phyloP scores from a whole-genome alignment of 768 basidiomycete genomes.

The Collybia nuda region DNA sequence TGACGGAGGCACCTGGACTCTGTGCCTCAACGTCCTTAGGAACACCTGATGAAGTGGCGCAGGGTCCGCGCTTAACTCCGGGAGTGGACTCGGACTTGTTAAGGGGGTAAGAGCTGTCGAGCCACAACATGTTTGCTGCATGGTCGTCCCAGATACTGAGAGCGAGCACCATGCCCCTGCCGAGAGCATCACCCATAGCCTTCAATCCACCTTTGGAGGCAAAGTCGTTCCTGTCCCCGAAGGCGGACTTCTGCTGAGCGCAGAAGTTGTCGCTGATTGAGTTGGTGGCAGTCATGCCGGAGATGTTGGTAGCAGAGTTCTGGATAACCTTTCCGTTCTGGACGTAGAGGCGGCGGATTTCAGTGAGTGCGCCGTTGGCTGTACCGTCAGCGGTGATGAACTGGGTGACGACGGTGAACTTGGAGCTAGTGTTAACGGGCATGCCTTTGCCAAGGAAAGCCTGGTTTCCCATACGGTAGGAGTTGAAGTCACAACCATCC shows the following conservation, averaged over 20 bases:
- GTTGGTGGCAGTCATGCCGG: slow-evolving; percentile 39
- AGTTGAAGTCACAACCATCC: slow-evolving; percentile 65
- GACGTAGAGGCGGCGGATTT: slow-evolving; percentile 56
- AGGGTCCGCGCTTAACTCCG: slow-evolving; percentile 38
- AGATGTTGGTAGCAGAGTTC: slow-evolving; percentile 47
- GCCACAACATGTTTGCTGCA: slow-evolving; percentile 27
- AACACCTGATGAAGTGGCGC: slow-evolving; percentile 35
- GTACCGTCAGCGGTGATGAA: slow-evolving; percentile 49
- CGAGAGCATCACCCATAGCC: slow-evolving; percentile 33
- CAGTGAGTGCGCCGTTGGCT: slow-evolving; percentile 44
- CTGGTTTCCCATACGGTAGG: slow-evolving; percentile 50
- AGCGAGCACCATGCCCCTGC: slow-evolving; percentile 42
- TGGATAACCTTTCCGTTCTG: slow-evolving; percentile 51
- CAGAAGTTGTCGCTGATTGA: slow-evolving; percentile 52
- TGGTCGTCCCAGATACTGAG: slow-evolving; percentile 44
- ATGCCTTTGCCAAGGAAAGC: slow-evolving; percentile 47
- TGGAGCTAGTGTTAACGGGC: slow-evolving; percentile 49
- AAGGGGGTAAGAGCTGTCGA: slow-evolving; percentile 29
- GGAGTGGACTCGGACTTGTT: slow-evolving; percentile 14
- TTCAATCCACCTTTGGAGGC: slow-evolving; percentile 37
- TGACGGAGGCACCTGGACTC: slow-evolving; percentile 27
- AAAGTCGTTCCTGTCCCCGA: slow-evolving; percentile 45
- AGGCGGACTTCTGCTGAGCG: slow-evolving; percentile 38
- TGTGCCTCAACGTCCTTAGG: slow-evolving; percentile 33
- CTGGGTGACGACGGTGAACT: slow-evolving; percentile 60